These are phyloP conservation scores for Saccharomyces uvarum DNA, from an alignment of 1,139 yeast species.

Conservation along the genomic window DNA sequence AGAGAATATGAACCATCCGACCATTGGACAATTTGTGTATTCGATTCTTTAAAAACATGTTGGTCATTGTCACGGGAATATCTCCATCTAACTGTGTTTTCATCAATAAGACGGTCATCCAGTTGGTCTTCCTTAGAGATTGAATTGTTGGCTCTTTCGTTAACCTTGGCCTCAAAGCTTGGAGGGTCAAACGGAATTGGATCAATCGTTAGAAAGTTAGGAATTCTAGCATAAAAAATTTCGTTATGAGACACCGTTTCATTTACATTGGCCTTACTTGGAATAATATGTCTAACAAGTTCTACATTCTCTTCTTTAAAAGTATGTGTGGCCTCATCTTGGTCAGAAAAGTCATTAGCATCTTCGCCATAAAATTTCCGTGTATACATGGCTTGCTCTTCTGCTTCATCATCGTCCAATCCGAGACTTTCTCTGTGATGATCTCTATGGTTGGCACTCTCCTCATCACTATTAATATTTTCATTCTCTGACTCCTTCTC, in stretches of 20 bases:
- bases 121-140: conserved; percentile 38
- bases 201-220: conserved; percentile 74
- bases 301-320: conserved; percentile 52
- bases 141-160: conserved; percentile 32
- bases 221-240: conserved; percentile 59
- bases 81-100: conserved; percentile 89
- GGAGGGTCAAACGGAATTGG: conserved; percentile 82
- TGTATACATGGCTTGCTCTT: conserved; percentile 31
- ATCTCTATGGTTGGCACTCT: conserved; percentile 13
- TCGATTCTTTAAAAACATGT: conserved; percentile 71
- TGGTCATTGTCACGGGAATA: conserved; percentile 59
- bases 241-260: conserved; percentile 33
- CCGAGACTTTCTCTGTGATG: conserved; percentile 14
- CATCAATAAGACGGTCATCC: conserved; percentile 52
- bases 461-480: conserved; percentile 14
- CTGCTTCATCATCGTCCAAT: conserved; percentile 27
- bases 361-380: conserved; percentile 32
- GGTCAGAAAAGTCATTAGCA: conserved; percentile 31
- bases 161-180: conserved; percentile 43
- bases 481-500: neutral
- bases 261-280: conserved; percentile 41
- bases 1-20: conserved; percentile 83
- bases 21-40: conserved; percentile 89
- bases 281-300: conserved; percentile 56
- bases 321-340: conserved; percentile 36